A percentile compares a stretch with the other conserved stretches of the same genome.
Evolutionary conservation across 2,329 filamentous ascomycete genomes (phyloP).

Genomic region (Dothistroma septosporum): DNA sequence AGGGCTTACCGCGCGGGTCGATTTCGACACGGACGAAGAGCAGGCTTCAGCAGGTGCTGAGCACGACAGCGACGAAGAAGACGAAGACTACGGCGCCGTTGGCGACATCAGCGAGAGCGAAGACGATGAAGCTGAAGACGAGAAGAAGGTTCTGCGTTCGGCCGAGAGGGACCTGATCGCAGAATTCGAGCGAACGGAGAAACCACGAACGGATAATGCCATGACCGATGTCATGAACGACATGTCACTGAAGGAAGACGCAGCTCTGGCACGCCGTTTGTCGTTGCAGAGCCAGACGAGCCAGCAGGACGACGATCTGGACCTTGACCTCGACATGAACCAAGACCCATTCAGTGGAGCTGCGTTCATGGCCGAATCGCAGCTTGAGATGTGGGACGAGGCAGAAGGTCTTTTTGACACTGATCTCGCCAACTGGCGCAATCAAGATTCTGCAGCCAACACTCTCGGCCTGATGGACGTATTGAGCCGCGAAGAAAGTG

Average conservation of each 20-base stretch:
- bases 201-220: conserved; percentile 18
- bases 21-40: conserved; percentile 14
- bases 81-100: conserved; percentile 31
- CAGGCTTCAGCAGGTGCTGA: conserved; percentile 18
- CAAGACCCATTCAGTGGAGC: conserved; percentile 32
- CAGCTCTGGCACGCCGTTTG: conserved; percentile 22
- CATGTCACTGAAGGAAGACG: conserved; percentile 16
- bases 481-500: conserved; percentile 18
- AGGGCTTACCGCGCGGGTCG: conserved; percentile 22
- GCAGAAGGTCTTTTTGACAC: conserved; percentile 24
- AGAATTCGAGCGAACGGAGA: conserved; percentile 29
- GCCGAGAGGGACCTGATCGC: conserved; percentile 29
- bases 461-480: neutral
- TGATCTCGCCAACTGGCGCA: conserved; percentile 27
- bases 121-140: conserved; percentile 25
- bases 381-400: conserved; percentile 28
- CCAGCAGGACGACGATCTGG: conserved; percentile 10
- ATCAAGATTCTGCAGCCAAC: conserved; percentile 12
- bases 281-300: conserved; percentile 25
- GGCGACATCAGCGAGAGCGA: conserved; percentile 33
- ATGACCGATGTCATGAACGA: conserved; percentile 26
- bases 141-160: conserved; percentile 23
- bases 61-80: conserved; percentile 19
- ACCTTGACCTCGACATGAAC: conserved; percentile 17
- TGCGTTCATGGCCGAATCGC: conserved; percentile 20